Evolutionary conservation across 176 grass and related monocot species (phyloP).

Genomic region (Aegilops umbellulata): DNA sequence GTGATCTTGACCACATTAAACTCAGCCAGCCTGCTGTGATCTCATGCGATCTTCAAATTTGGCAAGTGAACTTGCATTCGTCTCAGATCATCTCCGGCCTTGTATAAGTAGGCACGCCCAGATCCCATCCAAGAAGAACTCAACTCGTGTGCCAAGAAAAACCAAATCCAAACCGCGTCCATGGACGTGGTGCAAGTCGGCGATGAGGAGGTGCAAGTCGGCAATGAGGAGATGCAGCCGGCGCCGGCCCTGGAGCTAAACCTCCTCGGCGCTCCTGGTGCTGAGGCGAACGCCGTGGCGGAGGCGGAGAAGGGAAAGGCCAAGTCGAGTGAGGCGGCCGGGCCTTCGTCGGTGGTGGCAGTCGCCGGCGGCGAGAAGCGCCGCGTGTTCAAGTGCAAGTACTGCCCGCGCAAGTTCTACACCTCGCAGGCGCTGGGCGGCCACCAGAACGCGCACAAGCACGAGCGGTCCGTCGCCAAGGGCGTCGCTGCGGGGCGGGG

Average conservation of each 20-base stretch:
- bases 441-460: constrained; percentile 98
- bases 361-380: background rate
- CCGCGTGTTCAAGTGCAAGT: constrained; percentile 80
- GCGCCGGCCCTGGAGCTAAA: too few relatives aligned
- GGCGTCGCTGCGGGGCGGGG: constrained; percentile 24
- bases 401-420: constrained; percentile 85
- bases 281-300: too few relatives aligned
- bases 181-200: background rate
- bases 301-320: too few relatives aligned
- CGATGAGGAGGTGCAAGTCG: background rate
- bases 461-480: constrained; percentile 73
- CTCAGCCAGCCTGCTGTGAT: constrained; percentile 14
- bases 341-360: background rate
- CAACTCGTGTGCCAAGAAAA: constrained; percentile 5
- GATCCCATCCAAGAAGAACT: background rate
- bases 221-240: background rate
- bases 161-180: background rate
- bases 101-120: constrained; percentile 31
- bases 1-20: constrained; percentile 36
- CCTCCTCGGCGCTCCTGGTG: too few relatives aligned
- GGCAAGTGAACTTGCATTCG: constrained; percentile 19
- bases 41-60: constrained; percentile 20
- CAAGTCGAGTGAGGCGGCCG: too few relatives aligned
- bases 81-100: constrained; percentile 4
- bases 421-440: constrained; percentile 97